Evolutionary conservation across 352 stramenopile genomes (phyloP).

Genomic region (Phytophthora colocasiae): DNA sequence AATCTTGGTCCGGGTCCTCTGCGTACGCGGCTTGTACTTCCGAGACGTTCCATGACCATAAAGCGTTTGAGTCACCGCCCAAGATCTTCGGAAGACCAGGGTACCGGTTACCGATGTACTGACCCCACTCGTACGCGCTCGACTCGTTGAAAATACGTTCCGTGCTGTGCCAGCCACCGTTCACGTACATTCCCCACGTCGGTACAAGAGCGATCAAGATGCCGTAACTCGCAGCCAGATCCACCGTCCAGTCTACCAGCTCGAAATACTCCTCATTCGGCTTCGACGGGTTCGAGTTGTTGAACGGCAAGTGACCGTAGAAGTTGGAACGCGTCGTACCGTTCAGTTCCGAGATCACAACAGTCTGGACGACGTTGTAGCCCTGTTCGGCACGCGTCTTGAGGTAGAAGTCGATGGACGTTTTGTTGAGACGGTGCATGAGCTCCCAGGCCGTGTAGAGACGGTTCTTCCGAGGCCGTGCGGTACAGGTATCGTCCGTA

Average conservation of each 20-base stretch:
- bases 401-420: not conserved
- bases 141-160: constrained; percentile 2
- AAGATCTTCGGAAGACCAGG: constrained; percentile 1
- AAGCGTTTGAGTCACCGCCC: not conserved
- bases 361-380: not conserved
- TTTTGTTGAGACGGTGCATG: not conserved
- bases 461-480: not conserved
- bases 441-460: not conserved
- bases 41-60: not conserved
- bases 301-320: not conserved
- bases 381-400: not conserved
- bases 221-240: constrained; percentile 33
- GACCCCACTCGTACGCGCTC: not conserved
- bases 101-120: constrained; percentile 1
- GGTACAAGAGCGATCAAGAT: constrained; percentile 27
- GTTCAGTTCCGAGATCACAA: not conserved
- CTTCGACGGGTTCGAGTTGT: constrained; percentile 1
- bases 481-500: constrained; percentile 1
- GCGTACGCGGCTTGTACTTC: not conserved
- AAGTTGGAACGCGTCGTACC: not conserved
- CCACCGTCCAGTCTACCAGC: constrained; percentile 30
- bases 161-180: not conserved
- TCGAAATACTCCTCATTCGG: constrained; percentile 29
- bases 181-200: constrained; percentile 13
- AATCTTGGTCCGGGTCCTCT: not conserved